Percentiles rank a stretch among this genome's conserved stretches.
Conservation (phyloP, 2,329 filamentous ascomycete genomes). For the Didymella glomerata region DNA sequence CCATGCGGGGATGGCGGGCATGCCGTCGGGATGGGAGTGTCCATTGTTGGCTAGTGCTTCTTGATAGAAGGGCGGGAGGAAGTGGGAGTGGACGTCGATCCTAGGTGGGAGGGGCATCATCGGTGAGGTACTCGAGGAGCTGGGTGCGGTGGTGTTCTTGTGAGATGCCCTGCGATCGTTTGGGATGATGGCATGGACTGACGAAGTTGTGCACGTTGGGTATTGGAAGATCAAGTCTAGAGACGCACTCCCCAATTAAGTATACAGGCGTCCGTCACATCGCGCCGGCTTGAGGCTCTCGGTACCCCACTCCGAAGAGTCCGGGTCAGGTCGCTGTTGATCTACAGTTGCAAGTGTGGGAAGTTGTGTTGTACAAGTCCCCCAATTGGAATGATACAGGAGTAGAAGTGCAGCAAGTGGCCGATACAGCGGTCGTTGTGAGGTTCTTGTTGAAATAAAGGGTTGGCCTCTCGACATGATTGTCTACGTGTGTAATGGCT, state of each 20-base stretch:
- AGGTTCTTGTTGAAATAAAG: background rate
- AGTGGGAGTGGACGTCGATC: conserved; percentile 61
- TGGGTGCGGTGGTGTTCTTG: background rate
- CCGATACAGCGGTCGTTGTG: background rate
- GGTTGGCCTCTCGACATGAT: background rate
- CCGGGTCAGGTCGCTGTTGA: background rate
- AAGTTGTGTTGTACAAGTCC: background rate
- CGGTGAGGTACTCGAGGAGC: background rate
- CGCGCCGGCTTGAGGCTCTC: background rate
- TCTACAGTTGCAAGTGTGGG: background rate
- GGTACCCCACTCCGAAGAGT: conserved; percentile 11
- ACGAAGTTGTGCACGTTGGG: too few relatives aligned
- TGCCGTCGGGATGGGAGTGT: conserved; percentile 58
- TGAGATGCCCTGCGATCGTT: background rate
- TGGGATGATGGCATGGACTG: background rate
- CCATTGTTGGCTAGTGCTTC: conserved; percentile 53
- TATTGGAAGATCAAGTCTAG: background rate
- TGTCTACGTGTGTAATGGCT: background rate
- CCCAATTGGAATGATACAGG: background rate
- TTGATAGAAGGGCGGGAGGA: conserved; percentile 56
- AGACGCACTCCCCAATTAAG: background rate
- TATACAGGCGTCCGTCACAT: conserved; percentile 2
- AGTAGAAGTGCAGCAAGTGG: background rate
- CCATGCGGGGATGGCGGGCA: conserved; percentile 61
- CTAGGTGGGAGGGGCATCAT: conserved; percentile 40